A percentile compares a stretch with the other conserved stretches of the same genome.
These are phyloP conservation scores for Xylaria intraflava DNA, from an alignment of 495 filamentous ascomycete genomes.

Conservation along the genomic window DNA sequence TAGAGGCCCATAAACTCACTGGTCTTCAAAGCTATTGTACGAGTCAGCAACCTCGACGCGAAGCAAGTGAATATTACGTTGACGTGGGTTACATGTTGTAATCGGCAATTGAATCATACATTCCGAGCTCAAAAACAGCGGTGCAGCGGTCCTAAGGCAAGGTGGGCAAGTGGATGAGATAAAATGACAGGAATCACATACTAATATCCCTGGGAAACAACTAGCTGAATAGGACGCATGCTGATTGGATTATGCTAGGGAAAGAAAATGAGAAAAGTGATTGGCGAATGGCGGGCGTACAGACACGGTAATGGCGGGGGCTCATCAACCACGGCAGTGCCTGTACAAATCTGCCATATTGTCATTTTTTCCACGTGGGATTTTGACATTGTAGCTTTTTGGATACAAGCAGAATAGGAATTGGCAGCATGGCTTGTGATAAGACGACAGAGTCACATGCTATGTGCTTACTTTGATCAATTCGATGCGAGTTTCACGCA, in stretches of 20 bases:
- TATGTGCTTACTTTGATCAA: not conserved
- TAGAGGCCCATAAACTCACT: no score
- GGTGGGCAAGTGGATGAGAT: not conserved
- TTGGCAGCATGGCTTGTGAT: not conserved
- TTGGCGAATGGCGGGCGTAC: conserved; percentile 2
- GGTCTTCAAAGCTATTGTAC: no score
- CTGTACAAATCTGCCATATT: not conserved
- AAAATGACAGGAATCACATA: not conserved
- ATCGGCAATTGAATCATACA: no score
- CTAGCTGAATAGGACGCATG: not conserved
- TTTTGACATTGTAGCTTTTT: not conserved
- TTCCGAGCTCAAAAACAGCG: no score
- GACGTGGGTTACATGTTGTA: no score
- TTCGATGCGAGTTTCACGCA: no score
- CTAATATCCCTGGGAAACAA: not conserved
- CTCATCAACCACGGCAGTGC: not conserved
- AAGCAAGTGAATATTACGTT: no score
- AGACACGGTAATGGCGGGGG: not conserved
- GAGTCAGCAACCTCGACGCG: no score
- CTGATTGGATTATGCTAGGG: not conserved
- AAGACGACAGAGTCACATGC: not conserved
- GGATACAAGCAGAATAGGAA: not conserved
- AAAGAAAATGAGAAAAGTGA: not conserved
- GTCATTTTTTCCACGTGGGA: not conserved
- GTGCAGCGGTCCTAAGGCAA: no score